Percentiles rank a stretch among this genome's conserved stretches.
Conservation (phyloP, 352 stramenopile species). For the Phytophthora rubi region DNA sequence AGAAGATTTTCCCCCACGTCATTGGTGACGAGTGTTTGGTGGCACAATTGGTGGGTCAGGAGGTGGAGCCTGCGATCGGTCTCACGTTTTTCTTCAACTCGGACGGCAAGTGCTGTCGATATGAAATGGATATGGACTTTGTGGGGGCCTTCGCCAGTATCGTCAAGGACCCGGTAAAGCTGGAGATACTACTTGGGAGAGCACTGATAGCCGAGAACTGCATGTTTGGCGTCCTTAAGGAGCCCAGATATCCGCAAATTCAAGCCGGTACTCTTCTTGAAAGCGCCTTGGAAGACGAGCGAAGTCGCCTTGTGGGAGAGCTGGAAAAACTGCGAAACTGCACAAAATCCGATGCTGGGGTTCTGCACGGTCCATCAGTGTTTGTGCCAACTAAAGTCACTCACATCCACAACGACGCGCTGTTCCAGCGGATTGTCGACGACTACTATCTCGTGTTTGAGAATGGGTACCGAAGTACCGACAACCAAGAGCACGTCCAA, state of each 20-base stretch:
- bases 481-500: neutral
- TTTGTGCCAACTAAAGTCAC: neutral
- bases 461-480: constrained; percentile 1
- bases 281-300: constrained; percentile 8
- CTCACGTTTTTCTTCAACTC: constrained; percentile 50
- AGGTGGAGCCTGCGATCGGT: constrained; percentile 28
- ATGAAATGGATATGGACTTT: constrained; percentile 44
- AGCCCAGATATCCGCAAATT: neutral
- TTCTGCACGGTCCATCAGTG: neutral
- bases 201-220: constrained; percentile 43
- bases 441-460: constrained; percentile 16
- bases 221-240: constrained; percentile 20
- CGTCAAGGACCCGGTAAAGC: constrained; percentile 35
- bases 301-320: constrained; percentile 2
- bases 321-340: neutral
- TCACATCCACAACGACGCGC: neutral
- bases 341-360: neutral
- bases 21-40: constrained; percentile 45
- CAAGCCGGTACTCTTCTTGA: neutral
- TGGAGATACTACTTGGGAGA: constrained; percentile 37
- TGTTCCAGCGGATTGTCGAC: constrained; percentile 1
- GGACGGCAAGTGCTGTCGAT: constrained; percentile 29
- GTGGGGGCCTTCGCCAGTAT: constrained; percentile 39
- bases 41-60: constrained; percentile 44
- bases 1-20: constrained; percentile 51